These are phyloP conservation scores for Allomyces macrogynus DNA, from an alignment of 192 early-diverging fungal species.

Conservation along the genomic window DNA sequence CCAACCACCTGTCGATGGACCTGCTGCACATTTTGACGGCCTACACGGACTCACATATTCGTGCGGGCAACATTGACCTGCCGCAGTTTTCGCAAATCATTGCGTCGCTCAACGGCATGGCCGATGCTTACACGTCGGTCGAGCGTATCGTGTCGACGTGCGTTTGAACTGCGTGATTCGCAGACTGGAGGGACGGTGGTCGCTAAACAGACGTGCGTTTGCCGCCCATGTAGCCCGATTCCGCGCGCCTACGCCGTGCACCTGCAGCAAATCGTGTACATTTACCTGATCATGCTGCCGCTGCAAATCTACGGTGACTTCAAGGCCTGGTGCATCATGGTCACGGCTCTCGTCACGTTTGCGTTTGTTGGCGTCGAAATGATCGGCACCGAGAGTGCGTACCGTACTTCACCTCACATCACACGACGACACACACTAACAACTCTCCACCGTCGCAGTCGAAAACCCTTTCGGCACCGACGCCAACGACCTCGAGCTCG, in stretches of 20 bases:
- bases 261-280: slow-evolving; percentile 56
- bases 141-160: background rate
- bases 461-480: slow-evolving; percentile 84
- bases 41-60: background rate
- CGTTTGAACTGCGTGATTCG: background rate
- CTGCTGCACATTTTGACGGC: background rate
- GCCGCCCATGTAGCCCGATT: slow-evolving; percentile 44
- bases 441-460: background rate
- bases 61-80: background rate
- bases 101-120: background rate
- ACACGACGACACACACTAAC: too few relatives aligned
- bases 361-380: slow-evolving; percentile 63
- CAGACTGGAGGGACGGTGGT: too few relatives aligned
- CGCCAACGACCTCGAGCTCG: slow-evolving; percentile 31
- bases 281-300: slow-evolving; percentile 57
- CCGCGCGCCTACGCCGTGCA: slow-evolving; percentile 77
- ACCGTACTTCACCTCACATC: background rate
- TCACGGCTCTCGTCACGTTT: slow-evolving; percentile 46
- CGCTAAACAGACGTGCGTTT: too few relatives aligned
- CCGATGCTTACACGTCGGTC: background rate
- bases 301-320: slow-evolving; percentile 46
- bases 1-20: background rate
- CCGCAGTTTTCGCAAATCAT: background rate
- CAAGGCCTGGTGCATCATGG: slow-evolving; percentile 37
- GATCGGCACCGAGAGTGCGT: slow-evolving; percentile 57